Base-by-base conservation (phyloP, 106 monocot genomes). In the Amphibolis antarctica region DNA sequence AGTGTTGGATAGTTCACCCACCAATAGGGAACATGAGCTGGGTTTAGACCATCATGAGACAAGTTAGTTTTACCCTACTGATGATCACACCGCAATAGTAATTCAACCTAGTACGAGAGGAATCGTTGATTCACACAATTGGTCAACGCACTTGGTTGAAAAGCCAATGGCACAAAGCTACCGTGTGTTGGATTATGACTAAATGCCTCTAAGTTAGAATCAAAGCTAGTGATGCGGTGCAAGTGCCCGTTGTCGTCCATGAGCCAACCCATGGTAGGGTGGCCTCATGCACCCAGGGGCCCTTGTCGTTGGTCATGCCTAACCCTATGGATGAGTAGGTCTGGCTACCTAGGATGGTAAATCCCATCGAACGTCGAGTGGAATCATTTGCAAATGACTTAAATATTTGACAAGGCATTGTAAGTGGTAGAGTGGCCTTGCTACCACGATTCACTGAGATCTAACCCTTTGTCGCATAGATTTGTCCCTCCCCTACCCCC, bases 111-210 rank as follows among this genome's bases (percentile, higher is more conserved):
- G 77, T 77, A 72, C 58, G 68, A 72, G 78, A 78, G 78, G 55
- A 72, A 73, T 46, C 18, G 60, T 75, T 75, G 67, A 71, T 79
- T 79, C 75, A 75, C 70, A 79, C 65, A 74, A 70, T 79, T 79
- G 79, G 79, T 79, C 74, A 79, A 74, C 71, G 71, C 75, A 50
- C 75, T 80, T 80, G 71, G 67, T 80, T 75, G 80, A 80, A 75
- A 80, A 75, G 63, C 66, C 55, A 75, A 62, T 71, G 75, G 66
- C 75, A 50, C 66, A 62, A 80, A 80, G 71, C 71, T 80, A 80
- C 63, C 70, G 31, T 30, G 59, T 60, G 59, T 60, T 7, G 36
- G 36, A 36, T 36, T 36, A 36, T 36, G 36, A 36, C 36, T 36
- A 7, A 36, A 36, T 7, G 36, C 36, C 36, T 36, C 36, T 36